Base-by-base conservation (phyloP, 148 eudicot genomes). In the Arctostaphylos glauca region DNA sequence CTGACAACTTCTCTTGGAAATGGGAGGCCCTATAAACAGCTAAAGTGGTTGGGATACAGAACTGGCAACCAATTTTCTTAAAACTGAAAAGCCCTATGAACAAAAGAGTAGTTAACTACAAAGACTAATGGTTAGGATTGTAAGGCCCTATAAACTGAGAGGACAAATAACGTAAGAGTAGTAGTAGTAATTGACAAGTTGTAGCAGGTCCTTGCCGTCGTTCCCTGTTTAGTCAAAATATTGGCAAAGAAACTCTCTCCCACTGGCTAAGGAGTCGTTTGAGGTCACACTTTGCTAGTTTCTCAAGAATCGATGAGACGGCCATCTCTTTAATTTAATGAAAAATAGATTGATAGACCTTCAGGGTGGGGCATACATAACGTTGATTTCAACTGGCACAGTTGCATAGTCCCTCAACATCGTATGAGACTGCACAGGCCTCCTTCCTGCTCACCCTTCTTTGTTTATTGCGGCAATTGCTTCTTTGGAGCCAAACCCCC, bases 61-160 rank as follows among this genome's bases (percentile, higher is more conserved):
- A 71, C 23, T 73, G 23, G 21, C 9, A 72, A 72, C 50, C 49
- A 44, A 15, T 72, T 72, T 7, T 43, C 23, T 72, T 72, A 44
- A 8, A 18, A 44, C 52, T 72, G 23, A 44, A 50, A 72, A 16
- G 46, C 75, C 75, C 75, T 72, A 46, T 6, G 49, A 44, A 1
- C 50, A 14, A 4, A 44, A 25, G 25, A n/a, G 67, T 21, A n/a
- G 15, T 16, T 7, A 47, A 48, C 3, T 41, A 43, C 19, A 46
- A 8, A 46, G 19, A 47, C 14, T 73, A 31, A 49, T 74, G 25
- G 9, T 21, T 74, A 74, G 76, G 13, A 74, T 12, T 7, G 50
- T 14, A 48, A n/a, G 56, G 25, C 55, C 55, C 77, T 49, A 74
- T 49, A 74, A 48, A 74, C 55, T 74, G 55, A 73, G 52, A 21